Percentiles rank a stretch among this genome's conserved stretches.
phyloP scores from a whole-genome alignment of 1,284 basidiomycete genomes.

The Boletus smithii region DNA sequence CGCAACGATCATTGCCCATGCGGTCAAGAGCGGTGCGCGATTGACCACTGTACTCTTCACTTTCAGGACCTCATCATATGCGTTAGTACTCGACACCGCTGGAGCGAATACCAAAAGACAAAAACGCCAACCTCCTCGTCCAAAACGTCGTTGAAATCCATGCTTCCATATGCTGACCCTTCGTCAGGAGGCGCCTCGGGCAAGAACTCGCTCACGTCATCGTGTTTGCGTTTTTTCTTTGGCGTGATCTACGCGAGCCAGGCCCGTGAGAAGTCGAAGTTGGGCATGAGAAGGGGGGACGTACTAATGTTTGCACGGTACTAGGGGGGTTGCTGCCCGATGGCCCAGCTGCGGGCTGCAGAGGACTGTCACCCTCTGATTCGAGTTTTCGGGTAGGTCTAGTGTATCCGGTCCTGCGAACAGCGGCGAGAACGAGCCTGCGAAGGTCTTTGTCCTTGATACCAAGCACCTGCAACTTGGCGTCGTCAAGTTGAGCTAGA shows the following conservation, averaged over 20 bases:
- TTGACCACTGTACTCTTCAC: constrained; percentile 72
- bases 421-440: constrained; percentile 57
- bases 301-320: constrained; percentile 25
- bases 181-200: constrained; percentile 51
- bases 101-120: neutral
- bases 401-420: constrained; percentile 62
- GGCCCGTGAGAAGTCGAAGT: constrained; percentile 6
- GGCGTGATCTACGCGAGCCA: constrained; percentile 38
- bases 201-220: constrained; percentile 58
- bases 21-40: constrained; percentile 91
- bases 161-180: constrained; percentile 46
- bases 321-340: constrained; percentile 9
- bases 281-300: constrained; percentile 21
- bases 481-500: constrained; percentile 57
- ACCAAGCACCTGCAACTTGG: constrained; percentile 54
- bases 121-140: constrained; percentile 58
- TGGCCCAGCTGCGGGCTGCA: constrained; percentile 4
- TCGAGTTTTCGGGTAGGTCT: constrained; percentile 17
- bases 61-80: constrained; percentile 48
- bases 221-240: constrained; percentile 53
- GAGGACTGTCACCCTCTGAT: neutral
- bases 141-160: constrained; percentile 70
- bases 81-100: constrained; percentile 1
- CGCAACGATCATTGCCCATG: constrained; percentile 86
- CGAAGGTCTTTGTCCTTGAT: constrained; percentile 69